Percentiles rank a stretch among this genome's conserved stretches.
These are phyloP conservation scores for Trichothecium sympodiale DNA, from an alignment of 2,329 filamentous ascomycete genomes.

Conservation along the genomic window DNA sequence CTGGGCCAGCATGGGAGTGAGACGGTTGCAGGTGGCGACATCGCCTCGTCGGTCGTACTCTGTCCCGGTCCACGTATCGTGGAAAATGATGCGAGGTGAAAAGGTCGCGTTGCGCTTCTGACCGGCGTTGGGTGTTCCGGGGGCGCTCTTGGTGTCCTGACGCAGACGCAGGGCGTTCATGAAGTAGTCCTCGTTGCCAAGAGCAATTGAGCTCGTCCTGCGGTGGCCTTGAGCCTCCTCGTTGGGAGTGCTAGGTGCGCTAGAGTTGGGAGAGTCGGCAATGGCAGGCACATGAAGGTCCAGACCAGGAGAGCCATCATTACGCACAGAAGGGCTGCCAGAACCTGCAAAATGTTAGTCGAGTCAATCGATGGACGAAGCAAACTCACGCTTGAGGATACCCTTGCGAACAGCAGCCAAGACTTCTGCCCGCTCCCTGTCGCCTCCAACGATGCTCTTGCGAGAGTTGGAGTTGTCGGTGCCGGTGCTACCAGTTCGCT, in stretches of 20 bases:
- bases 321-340: slow-evolving; percentile 53
- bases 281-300: slow-evolving; percentile 51
- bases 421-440: slow-evolving; percentile 82
- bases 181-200: slow-evolving; percentile 85
- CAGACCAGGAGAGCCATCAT: slow-evolving; percentile 44
- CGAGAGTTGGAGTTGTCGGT: slow-evolving; percentile 54
- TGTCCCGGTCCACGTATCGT: slow-evolving; percentile 90
- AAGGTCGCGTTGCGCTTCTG: slow-evolving; percentile 60
- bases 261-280: slow-evolving; percentile 72
- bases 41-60: slow-evolving; percentile 96
- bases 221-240: slow-evolving; percentile 62
- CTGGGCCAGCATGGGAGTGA: slow-evolving; percentile 93
- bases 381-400: slow-evolving; percentile 71
- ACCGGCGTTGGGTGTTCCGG: slow-evolving; percentile 62
- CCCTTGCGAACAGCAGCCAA: slow-evolving; percentile 89
- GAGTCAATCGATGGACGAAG: background rate
- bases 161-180: slow-evolving; percentile 63
- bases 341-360: slow-evolving; percentile 38
- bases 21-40: slow-evolving; percentile 91
- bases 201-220: slow-evolving; percentile 57
- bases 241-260: slow-evolving; percentile 76
- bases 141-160: slow-evolving; percentile 68
- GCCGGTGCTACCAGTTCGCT: slow-evolving; percentile 43
- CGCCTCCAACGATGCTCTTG: slow-evolving; percentile 85
- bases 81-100: slow-evolving; percentile 85